Base-by-base conservation (phyloP, 805 yeast genomes). In the Cyberlindnera euphorbiae region DNA sequence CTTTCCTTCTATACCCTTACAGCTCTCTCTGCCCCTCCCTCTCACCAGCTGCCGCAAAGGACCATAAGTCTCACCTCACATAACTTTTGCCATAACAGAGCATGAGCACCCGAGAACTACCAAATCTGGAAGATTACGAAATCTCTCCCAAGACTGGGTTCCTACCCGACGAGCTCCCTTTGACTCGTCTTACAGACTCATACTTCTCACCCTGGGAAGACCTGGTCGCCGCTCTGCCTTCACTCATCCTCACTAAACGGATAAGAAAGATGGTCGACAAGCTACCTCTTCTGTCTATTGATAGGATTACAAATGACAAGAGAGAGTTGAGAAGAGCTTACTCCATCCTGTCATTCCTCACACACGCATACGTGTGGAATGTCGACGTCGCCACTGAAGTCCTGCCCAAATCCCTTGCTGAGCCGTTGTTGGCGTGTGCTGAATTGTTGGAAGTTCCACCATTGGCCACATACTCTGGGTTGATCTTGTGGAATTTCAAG, bases 311-410 rank as follows among this genome's bases (percentile, higher is more conserved):
- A 8, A 41, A 39, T 1, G 52, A 66, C 5, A 70, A 63, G 27
- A 64, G 65, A 9, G 80, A 85, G 46, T 68, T 70, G 54, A 72
- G 95, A 55, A 70, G 97, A 49, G 96, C 96, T 0, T 84, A 84
- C 59, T 77, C 83, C 13, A 64, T 87, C 3, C 66, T 89, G 19
- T 80, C 90, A 10, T 89, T 88, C 52, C 58, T 90, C 30, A 73
- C 87, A 3, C 96, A 89, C 58, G 95, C 93, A 1, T 89, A 89
- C 55, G 79, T 89, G 17, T 89, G 97, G 97, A 82, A 86, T 2
- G 75, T 75, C 15, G 77, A 75, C 37, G 60, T 59, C 4, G 82
- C 94, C 13, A 58, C 62, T 10, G 79, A 82, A 42, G 64, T 59
- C 28, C 58, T 90, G 12, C 96, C 97, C 1, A 61, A 55, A 32